phyloP scores from a whole-genome alignment of 2,329 filamentous ascomycete species.

The Helotiales sp. region DNA sequence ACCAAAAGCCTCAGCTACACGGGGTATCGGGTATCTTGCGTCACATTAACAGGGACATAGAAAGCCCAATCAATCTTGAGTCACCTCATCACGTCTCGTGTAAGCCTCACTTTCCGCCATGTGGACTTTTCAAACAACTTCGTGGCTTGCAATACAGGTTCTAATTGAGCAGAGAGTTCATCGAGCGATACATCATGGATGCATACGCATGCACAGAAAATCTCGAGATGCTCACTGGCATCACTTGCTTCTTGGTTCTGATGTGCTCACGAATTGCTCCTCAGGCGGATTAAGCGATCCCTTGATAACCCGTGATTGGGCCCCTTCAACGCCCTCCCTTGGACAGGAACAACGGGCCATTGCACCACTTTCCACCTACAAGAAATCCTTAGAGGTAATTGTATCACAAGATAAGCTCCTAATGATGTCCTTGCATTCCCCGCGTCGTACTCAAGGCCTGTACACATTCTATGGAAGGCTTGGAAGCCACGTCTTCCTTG shows the following conservation, averaged over 20 bases:
- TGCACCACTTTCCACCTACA: constrained; percentile 1
- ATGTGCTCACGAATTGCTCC: neutral
- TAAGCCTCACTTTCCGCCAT: neutral
- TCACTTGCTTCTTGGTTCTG: neutral
- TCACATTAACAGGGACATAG: constrained; percentile 4
- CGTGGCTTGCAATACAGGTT: neutral
- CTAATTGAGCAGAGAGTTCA: neutral
- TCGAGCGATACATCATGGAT: neutral
- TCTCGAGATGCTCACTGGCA: neutral
- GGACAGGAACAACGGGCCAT: constrained; percentile 5
- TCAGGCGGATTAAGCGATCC: constrained; percentile 8
- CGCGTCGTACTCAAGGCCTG: neutral
- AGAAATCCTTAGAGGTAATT: constrained; percentile 3
- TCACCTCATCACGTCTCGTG: neutral
- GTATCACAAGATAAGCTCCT: constrained; percentile 16
- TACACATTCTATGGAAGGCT: neutral
- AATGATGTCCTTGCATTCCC: constrained; percentile 6
- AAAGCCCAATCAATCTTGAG: constrained; percentile 7
- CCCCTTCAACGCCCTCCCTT: constrained; percentile 9
- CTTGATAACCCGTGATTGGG: constrained; percentile 9
- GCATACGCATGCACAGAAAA: neutral
- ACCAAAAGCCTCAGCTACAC: constrained; percentile 9
- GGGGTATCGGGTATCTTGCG: constrained; percentile 6
- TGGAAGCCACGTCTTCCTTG: neutral
- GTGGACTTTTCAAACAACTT: constrained; percentile 1